Base-by-base conservation (phyloP, 108 stramenopile species). In the Stephanodiscus triporus region DNA sequence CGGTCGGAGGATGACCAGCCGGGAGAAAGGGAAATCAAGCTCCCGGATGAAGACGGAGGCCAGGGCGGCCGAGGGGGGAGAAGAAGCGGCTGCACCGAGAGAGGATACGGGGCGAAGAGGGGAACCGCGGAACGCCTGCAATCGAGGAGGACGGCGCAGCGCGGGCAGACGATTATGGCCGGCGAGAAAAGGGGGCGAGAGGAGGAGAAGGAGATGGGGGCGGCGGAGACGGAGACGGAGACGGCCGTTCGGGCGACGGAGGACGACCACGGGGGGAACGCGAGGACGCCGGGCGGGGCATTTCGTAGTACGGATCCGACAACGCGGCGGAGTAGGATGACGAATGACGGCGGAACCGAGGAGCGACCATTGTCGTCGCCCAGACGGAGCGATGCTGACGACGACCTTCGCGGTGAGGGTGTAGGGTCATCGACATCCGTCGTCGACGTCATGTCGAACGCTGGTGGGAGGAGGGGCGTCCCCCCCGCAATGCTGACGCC, bases 21-120 rank as follows among this genome's bases (percentile, higher is more conserved):
- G 81, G 65, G 91, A 94, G 71, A 94, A 91, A 76, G 89, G 83
- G 70, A 63, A 77, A n/a, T 23, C 75, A 14, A 89, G 86, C 47
- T 38, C 65, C 32, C 53, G 86, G 76, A 20, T 89, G 24, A 73
- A 58, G 36, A 53, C 50, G 45, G 85, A 81, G 27, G 75, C 78
- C 50, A 65, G 64, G 13, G 29, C 51, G 3, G 72, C 16, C 0
- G 13, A 80, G 63, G 58, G 82, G 68, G 45, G 77, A 83, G 54
- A 62, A 75, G 20, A 65, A 43, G 56, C 72, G 69, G 5, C 37
- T 73, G 20, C 68, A 69, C 48, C 61, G 73, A 36, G 45, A 66
- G 66, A 45, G 47, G 2, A 60, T 66, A 37, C 70, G 32, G 54
- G 38, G 71, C 73, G 63, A 79, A 56, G 50, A 43, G 67, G 42